Conservation (phyloP, 495 filamentous ascomycete genomes). For the Antarctomyces pellizariae region DNA sequence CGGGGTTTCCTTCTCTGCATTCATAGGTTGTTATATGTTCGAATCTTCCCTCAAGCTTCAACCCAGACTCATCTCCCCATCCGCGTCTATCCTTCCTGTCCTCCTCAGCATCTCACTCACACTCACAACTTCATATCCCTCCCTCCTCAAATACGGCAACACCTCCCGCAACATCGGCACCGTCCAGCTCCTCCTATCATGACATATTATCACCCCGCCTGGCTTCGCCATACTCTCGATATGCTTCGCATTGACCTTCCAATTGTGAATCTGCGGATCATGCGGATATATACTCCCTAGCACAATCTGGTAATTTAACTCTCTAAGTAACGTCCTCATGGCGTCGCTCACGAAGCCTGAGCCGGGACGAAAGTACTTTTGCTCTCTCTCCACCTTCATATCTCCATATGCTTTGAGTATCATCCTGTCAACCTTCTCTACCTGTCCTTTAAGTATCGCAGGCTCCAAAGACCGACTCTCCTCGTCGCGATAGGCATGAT, state of each 20-base stretch:
- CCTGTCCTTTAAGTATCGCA: conserved; percentile 8
- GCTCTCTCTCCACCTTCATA: conserved; percentile 13
- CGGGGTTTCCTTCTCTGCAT: too few species aligned
- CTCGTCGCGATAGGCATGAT: conserved; percentile 63
- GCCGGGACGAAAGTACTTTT: conserved; percentile 53
- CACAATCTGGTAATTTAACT: conserved; percentile 39
- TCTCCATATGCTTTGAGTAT: conserved; percentile 12
- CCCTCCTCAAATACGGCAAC: conserved; percentile 38
- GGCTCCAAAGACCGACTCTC: too few species aligned
- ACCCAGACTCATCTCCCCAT: too few species aligned
- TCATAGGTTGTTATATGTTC: too few species aligned
- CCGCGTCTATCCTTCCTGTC: too few species aligned
- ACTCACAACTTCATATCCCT: conserved; percentile 44
- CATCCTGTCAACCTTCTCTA: conserved; percentile 6
- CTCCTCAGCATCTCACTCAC: conserved; percentile 37
- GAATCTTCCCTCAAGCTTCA: too few species aligned
- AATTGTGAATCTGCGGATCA: conserved; percentile 50
- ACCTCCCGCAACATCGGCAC: conserved; percentile 47
- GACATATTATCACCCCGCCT: conserved; percentile 59
- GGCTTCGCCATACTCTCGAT: conserved; percentile 53
- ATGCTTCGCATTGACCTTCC: conserved; percentile 51
- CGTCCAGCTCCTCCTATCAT: conserved; percentile 64
- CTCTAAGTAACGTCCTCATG: conserved; percentile 31
- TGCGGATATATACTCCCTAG: conserved; percentile 71
- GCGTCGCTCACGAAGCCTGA: conserved; percentile 52